Evolutionary conservation across 257 asterid species (phyloP), one percentile per base, ranked within the genome.

Genomic region (Petunia axillaris): DNA sequence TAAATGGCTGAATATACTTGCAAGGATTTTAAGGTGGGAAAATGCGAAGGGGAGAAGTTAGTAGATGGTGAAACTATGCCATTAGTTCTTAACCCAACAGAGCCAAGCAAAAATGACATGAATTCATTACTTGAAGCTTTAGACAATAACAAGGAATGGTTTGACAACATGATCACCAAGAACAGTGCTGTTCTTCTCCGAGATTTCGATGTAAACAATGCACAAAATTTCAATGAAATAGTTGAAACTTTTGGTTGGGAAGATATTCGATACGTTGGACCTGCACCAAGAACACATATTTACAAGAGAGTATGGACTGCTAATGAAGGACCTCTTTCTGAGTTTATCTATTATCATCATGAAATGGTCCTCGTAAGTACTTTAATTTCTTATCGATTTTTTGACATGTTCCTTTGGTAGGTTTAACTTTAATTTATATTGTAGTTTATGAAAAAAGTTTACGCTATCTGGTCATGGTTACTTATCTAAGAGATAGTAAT

Each of bases 251-350:
- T 78, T 35, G 97, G 92, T 1, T 92, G 97, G 98, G 97, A 93
- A 6, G 91, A 93, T 44, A 93, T 93, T 66, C 88, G 96, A 41
- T 93, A 93, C 37, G 97, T 92, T 73, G 98, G 98, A 15, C 98
- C 98, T 14, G 98, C 97, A 0, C 98, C 98, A 0, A 84, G 97
- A 43, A 92, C 98, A 0, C 98, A 93, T 84, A 79, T 93, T 37
- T 75, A 93, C 84, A 93, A 93, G 85, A 85, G 97, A 74, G 60
- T 93, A 6, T 92, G 96, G 96, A 93, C 98, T 0, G 98, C 98
- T 65, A 93, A 93, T 71, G 98, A 92, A 67, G 98, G 98, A 1
- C 97, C 98, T 10, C 83, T 93, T 50, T 90, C 97, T 1, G 91
- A 93, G 84, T 93, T 92, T 84, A 91, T 93, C 15, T 93, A 90